Percentiles rank a stretch among this genome's conserved stretches.
phyloP scores from a whole-genome alignment of 2,329 filamentous ascomycete species.

The Penicillium verrucosum region DNA sequence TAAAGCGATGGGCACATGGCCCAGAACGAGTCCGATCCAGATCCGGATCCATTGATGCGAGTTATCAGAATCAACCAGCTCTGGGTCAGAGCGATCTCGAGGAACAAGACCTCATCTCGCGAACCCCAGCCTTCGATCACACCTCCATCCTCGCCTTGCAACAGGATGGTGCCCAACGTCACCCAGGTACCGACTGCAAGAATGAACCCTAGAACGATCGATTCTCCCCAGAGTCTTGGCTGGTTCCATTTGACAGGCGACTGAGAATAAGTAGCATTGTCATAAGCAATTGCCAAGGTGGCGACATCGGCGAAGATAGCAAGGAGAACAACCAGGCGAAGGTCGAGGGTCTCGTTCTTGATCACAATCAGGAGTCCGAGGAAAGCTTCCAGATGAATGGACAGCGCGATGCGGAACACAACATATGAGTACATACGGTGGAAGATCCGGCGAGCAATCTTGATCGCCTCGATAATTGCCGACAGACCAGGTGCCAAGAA shows the following conservation, averaged over 20 bases:
- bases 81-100: constrained; percentile 85
- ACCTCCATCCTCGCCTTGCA: constrained; percentile 65
- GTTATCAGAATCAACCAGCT: constrained; percentile 98
- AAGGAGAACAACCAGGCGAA: constrained; percentile 87
- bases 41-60: constrained; percentile 67
- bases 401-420: constrained; percentile 90
- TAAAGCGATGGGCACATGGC: constrained; percentile 86
- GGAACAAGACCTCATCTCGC: constrained; percentile 78
- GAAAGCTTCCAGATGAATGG: constrained; percentile 87
- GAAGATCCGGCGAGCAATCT: constrained; percentile 92
- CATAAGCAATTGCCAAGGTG: constrained; percentile 87
- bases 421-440: constrained; percentile 97
- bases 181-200: constrained; percentile 85
- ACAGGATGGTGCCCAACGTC: constrained; percentile 79
- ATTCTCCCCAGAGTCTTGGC: constrained; percentile 91
- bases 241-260: constrained; percentile 92
- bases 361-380: constrained; percentile 89
- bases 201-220: constrained; percentile 74
- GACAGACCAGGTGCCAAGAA: constrained; percentile 89
- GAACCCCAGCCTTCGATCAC: constrained; percentile 88
- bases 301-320: constrained; percentile 93
- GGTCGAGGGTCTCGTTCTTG: constrained; percentile 77
- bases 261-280: constrained; percentile 84
- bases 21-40: constrained; percentile 66
- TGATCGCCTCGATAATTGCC: constrained; percentile 87